Evolutionary conservation across 129 eudicot species (phyloP).

Genomic region (Chrysanthemum lavandulifolium): DNA sequence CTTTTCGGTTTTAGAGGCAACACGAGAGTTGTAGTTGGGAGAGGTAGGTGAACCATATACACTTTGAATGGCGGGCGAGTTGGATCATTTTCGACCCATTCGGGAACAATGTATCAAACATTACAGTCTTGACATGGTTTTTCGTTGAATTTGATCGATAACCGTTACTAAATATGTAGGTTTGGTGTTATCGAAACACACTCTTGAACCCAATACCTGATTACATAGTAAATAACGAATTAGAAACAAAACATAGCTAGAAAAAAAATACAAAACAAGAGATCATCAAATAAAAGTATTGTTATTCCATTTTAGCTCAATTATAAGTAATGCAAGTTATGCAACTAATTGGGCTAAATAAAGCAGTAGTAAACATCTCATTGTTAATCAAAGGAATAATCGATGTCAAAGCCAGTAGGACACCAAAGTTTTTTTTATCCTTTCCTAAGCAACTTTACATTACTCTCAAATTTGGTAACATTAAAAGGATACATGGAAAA

Average conservation of each 20-base stretch:
- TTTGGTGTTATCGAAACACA: conserved; percentile 58
- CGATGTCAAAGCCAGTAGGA: too few relatives aligned
- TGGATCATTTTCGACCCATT: conserved; percentile 54
- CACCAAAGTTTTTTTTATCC: too few relatives aligned
- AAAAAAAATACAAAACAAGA: not conserved
- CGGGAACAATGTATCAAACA: conserved; percentile 56
- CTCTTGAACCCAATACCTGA: conserved; percentile 66
- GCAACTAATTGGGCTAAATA: too few relatives aligned
- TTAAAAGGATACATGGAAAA: too few relatives aligned
- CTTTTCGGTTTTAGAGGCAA: conserved; percentile 53
- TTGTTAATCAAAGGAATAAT: too few relatives aligned
- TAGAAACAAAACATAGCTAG: not conserved
- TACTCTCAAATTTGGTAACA: too few relatives aligned
- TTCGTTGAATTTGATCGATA: conserved; percentile 57
- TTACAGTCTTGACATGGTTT: conserved; percentile 46
- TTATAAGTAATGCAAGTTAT: too few relatives aligned
- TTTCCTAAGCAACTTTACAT: too few relatives aligned
- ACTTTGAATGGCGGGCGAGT: conserved; percentile 25
- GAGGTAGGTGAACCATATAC: conserved; percentile 39
- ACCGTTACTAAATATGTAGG: conserved; percentile 62
- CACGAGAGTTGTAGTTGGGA: conserved; percentile 52
- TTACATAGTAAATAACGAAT: not conserved
- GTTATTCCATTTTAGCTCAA: too few relatives aligned
- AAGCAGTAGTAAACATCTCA: too few relatives aligned
- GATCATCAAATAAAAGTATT: not conserved